Base-by-base conservation (phyloP, 2,329 filamentous ascomycete genomes). In the Pseudogymnoascus sp. region DNA sequence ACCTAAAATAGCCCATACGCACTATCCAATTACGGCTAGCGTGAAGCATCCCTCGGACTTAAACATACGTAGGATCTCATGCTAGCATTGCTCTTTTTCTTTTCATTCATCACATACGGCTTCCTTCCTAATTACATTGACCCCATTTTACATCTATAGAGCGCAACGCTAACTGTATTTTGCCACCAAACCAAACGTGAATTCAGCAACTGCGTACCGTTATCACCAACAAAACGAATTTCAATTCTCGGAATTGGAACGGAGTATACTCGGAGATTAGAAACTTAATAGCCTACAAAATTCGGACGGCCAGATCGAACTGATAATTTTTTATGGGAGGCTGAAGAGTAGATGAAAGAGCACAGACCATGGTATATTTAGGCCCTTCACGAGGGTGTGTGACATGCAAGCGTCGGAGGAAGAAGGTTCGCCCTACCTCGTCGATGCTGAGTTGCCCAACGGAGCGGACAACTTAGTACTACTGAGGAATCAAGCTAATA, bases 321-420 rank as follows among this genome's bases (percentile, higher is more conserved):
- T 4, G 23, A 46, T n/a, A 46, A 26, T 7, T 1, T 6, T 7
- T 26, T 29, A 53, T 11, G 46, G 46, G 46, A n/a, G 5, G 4
- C 23, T 31, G 46, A 31, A 10, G 26, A 31, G 15, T 17, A 53
- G 6, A 53, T 17, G 4, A n/a, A 53, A 17, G 15, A 29, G 23
- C 6, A 1, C 15, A 1, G 5, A 17, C 15, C 44, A 65, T 66
- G 65, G 65, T 66, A 4, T 66, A 65, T 38, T 56, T 59, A 15
- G 65, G 65, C 11, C 68, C 68, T 13, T 70, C 68, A 21, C 64
- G 67, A 23, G 68, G 67, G 10, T 70, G 68, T 53, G 61, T 62
- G n/a, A 67, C 68, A n/a, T 70, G 68, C 37, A 67, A 63, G 26
- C 56, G 46, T 29, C 59, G 67, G 19, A 60, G 68, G 31, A 70